Evolutionary conservation across 2,329 filamentous ascomycete species (phyloP).

Genomic region (Kalaharituber pfeilii): DNA sequence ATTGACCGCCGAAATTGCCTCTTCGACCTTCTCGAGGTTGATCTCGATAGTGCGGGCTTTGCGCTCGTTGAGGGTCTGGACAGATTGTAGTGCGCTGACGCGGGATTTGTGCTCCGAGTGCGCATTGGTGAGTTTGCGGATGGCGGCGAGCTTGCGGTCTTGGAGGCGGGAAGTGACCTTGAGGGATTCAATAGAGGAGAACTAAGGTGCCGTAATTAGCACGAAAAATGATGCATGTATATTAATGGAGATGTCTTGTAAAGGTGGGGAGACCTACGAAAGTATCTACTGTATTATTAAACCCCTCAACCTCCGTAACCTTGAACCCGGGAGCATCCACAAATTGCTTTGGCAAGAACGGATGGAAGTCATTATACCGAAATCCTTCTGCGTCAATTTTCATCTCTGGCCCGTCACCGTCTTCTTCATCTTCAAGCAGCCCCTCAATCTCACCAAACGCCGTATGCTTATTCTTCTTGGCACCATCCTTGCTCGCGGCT

Average conservation of each 20-base stretch:
- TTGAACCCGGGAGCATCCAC: conserved; percentile 46
- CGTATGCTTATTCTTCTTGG: conserved; percentile 18
- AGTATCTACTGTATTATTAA: conserved; percentile 86
- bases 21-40: conserved; percentile 78
- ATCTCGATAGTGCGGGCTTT: conserved; percentile 84
- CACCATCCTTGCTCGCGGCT: conserved; percentile 16
- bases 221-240: too few species aligned
- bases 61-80: conserved; percentile 64
- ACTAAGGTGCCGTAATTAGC: conserved; percentile 29
- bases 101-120: conserved; percentile 68
- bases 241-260: too few species aligned
- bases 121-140: conserved; percentile 70
- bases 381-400: conserved; percentile 29
- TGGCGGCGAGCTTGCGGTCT: conserved; percentile 66
- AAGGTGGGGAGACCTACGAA: conserved; percentile 44
- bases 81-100: conserved; percentile 64
- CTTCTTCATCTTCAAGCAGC: conserved; percentile 24
- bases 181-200: conserved; percentile 88
- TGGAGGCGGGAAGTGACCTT: conserved; percentile 68
- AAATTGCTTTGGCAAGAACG: conserved; percentile 71
- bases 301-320: conserved; percentile 62
- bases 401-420: conserved; percentile 29
- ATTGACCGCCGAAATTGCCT: conserved; percentile 83
- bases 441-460: conserved; percentile 6
- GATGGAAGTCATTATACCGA: conserved; percentile 89